phyloP scores from a whole-genome alignment of 768 basidiomycete genomes.

The Russula vinacea region DNA sequence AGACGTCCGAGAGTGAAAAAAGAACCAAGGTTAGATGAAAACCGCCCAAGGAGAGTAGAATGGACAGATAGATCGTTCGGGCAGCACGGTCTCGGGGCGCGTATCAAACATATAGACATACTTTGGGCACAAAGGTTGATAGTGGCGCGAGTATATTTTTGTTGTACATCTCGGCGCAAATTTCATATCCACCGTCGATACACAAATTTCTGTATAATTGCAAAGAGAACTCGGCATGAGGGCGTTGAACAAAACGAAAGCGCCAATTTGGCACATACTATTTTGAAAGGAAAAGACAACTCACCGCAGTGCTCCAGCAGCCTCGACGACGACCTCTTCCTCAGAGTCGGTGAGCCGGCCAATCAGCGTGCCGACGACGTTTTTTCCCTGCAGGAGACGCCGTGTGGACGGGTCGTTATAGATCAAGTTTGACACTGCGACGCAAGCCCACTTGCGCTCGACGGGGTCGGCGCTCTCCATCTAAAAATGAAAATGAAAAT shows the following conservation, averaged over 20 bases:
- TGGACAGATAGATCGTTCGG: not conserved
- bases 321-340: constrained; percentile 89
- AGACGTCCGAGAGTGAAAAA: constrained; percentile 9
- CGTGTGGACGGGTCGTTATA: constrained; percentile 95
- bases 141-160: constrained; percentile 84
- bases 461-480: constrained; percentile 70
- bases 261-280: too few species aligned
- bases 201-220: constrained; percentile 69
- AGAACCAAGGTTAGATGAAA: not conserved
- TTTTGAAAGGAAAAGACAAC: constrained; percentile 29
- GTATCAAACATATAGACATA: constrained; percentile 32
- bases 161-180: constrained; percentile 96
- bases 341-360: constrained; percentile 83
- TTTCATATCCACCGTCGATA: constrained; percentile 92
- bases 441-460: constrained; percentile 95
- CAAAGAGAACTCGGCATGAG: not conserved
- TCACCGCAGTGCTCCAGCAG: constrained; percentile 82
- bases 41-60: not conserved
- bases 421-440: constrained; percentile 92
- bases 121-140: constrained; percentile 75
- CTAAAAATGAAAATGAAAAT: constrained; percentile 39
- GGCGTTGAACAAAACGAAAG: not conserved
- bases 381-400: constrained; percentile 84
- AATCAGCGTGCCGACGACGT: constrained; percentile 83
- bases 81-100: too few species aligned